Evolutionary conservation across 768 basidiomycete species (phyloP).

Genomic region (Lentinus tigrinus): DNA sequence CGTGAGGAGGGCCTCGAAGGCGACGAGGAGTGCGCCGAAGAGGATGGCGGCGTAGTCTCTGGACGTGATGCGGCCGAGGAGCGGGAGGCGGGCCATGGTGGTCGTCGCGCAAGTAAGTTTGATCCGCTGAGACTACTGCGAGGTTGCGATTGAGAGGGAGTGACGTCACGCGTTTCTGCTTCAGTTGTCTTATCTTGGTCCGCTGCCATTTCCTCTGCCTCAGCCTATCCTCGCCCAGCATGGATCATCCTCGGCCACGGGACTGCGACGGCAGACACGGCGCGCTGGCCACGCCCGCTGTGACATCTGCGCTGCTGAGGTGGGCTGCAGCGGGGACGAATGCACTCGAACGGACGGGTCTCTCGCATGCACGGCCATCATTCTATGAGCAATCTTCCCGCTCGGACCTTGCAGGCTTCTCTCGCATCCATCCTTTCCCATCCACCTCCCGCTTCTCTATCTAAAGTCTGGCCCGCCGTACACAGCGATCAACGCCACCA

Average conservation of each 20-base stretch:
- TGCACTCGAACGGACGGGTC: neutral
- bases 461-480: neutral
- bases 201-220: neutral
- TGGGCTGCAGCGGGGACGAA: neutral
- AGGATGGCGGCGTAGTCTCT: slow-evolving; percentile 35
- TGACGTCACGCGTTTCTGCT: neutral
- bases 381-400: neutral
- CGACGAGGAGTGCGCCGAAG: slow-evolving; percentile 39
- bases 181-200: too few species aligned
- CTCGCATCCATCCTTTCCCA: neutral
- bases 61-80: slow-evolving; percentile 32
- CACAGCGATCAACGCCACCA: neutral
- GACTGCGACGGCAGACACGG: too few species aligned
- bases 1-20: slow-evolving; percentile 46
- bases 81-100: slow-evolving; percentile 29
- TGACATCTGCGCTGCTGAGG: neutral
- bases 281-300: neutral
- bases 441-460: neutral
- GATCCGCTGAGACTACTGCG: too few species aligned
- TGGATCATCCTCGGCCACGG: too few species aligned
- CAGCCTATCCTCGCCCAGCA: too few species aligned
- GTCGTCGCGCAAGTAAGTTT: neutral
- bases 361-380: neutral
- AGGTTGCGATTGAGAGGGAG: neutral
- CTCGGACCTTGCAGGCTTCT: neutral